A percentile compares a stretch with the other conserved stretches of the same genome.
Conservation (phyloP, 331 rosid genomes). For the Telfairia occidentalis region DNA sequence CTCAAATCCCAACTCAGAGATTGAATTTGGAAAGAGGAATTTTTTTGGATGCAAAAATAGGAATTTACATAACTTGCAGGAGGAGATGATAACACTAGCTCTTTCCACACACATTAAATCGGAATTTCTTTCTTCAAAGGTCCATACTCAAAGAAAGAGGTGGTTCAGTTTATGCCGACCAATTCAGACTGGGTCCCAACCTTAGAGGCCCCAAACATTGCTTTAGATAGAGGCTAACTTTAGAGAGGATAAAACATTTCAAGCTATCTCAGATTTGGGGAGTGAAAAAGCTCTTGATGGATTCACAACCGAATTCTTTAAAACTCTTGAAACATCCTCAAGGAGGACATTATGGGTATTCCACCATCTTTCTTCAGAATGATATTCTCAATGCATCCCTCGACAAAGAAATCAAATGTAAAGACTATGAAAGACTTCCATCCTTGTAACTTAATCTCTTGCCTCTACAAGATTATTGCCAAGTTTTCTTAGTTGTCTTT, state of each 20-base stretch:
- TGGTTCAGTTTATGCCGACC: neutral
- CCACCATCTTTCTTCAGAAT: neutral
- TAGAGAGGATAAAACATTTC: neutral
- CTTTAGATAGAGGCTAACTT: neutral
- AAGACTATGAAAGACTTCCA: neutral
- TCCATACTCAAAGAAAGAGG: neutral
- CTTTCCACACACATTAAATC: neutral
- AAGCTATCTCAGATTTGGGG: neutral
- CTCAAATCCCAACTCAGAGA: neutral
- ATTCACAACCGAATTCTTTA: neutral
- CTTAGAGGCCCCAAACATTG: neutral
- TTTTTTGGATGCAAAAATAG: neutral
- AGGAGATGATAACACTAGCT: neutral
- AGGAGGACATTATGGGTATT: neutral
- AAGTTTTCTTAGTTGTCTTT: neutral
- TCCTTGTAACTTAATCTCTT: neutral
- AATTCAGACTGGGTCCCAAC: neutral
- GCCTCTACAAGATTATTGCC: neutral
- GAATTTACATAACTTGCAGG: neutral
- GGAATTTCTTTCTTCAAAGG: neutral
- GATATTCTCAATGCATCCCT: neutral
- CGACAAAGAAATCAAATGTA: neutral
- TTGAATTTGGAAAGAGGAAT: neutral
- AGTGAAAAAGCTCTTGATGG: neutral
- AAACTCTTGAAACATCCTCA: neutral